Percentiles rank a stretch among this genome's conserved stretches.
phyloP scores from a whole-genome alignment of 257 asterid species.

The Scutellaria barbata region DNA sequence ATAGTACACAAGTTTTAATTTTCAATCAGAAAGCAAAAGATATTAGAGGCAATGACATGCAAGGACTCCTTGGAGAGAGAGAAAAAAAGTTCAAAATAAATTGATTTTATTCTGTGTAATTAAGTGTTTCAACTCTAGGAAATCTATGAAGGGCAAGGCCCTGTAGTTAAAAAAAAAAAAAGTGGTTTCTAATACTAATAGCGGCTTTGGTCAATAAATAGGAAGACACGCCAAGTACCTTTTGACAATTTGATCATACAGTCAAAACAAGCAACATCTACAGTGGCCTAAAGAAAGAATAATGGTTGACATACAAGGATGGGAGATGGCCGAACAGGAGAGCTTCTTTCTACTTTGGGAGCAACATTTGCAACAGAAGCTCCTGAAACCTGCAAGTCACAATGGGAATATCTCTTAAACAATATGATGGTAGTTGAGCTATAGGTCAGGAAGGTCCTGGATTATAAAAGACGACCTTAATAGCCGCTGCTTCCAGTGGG shows the following conservation, averaged over 20 bases:
- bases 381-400: conserved; percentile 72
- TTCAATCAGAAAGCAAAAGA: conserved; percentile 25
- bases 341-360: conserved; percentile 96
- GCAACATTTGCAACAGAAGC: conserved; percentile 73
- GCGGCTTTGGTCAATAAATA: background rate
- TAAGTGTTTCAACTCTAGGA: background rate
- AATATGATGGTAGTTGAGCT: conserved; percentile 19
- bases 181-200: background rate
- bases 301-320: conserved; percentile 62
- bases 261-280: conserved; percentile 17
- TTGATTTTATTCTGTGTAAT: background rate
- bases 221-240: conserved; percentile 15
- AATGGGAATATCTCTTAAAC: conserved; percentile 30
- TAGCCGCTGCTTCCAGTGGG: conserved; percentile 78
- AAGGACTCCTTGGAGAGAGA: background rate
- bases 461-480: conserved; percentile 60
- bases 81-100: background rate
- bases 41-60: background rate
- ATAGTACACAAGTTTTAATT: background rate
- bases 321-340: conserved; percentile 93
- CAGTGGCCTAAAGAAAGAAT: conserved; percentile 22
- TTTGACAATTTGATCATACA: conserved; percentile 23
- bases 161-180: background rate
- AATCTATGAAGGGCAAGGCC: conserved; percentile 1
- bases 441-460: conserved; percentile 23